Base-by-base conservation (phyloP, 2,329 filamentous ascomycete genomes). In the Acephala macrosclerotiorum region DNA sequence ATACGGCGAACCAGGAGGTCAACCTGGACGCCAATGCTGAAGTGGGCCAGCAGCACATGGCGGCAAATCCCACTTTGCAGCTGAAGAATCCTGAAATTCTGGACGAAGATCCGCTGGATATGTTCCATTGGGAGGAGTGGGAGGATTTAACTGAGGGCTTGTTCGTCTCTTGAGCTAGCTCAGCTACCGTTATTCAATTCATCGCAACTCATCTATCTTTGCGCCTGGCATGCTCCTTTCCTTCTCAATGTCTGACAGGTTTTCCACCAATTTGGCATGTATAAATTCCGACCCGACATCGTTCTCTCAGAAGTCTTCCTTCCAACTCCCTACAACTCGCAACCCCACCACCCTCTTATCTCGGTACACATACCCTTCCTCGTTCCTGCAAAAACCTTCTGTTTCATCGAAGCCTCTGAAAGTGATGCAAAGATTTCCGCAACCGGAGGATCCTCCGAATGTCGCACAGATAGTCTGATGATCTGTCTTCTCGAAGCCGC, bases 101-200 rank as follows among this genome's bases (percentile, higher is more conserved):
- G 22, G 58, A 14, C 11, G 60, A 51, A 16, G 60, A 62, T 57
- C 60, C 33, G 11, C n/a, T 62, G 49, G 49, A 62, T 36, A 42
- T 57, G 60, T 62, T 62, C 16, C 49, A 58, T n/a, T 62, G 60
- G 60, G 53, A 57, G 29, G 40, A 57, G 29, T 57, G 51, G 51
- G 60, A 58, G 18, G 49, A 25, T 14, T 53, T 53, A 6, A 29
- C 49, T 4, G 49, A 53, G 26, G 49, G 49, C 14, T 33, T 53
- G 9, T 53, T 53, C 22, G 26, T 53, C 49, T 18, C 49, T 18
- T 53, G 49, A 53, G 49, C 49, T 53, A 7, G 7, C 11, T 14
- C 25, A n/a, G n/a, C 9, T 26, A 33, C 49, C 5, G 11, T 33
- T 12, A 6, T 49, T 53, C 11, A 29, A 29, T n/a, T 53, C 2